A percentile compares a stretch with the other conserved stretches of the same genome.
These are phyloP conservation scores for Ligustrum vulgare DNA, from an alignment of 257 asterid genomes.

Conservation along the genomic window DNA sequence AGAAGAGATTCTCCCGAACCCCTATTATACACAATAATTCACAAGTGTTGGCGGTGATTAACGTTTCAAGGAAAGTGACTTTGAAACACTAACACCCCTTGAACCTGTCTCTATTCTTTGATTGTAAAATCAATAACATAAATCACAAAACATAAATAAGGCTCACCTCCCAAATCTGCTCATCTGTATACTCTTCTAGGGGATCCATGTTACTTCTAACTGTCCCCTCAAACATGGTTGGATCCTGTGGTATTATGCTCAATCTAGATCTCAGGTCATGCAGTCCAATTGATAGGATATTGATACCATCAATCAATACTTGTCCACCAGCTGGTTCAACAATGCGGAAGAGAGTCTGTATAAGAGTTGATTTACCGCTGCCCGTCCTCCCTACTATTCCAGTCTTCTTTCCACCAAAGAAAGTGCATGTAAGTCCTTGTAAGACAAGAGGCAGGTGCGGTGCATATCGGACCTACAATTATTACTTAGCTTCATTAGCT, in stretches of 20 bases:
- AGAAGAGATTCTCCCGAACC: neutral
- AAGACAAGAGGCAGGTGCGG: constrained; percentile 91
- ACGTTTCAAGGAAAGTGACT: constrained; percentile 25
- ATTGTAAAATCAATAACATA: neutral
- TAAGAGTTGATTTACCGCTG: constrained; percentile 32
- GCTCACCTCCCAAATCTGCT: constrained; percentile 79
- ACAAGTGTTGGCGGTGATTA: neutral
- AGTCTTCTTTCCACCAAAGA: constrained; percentile 25
- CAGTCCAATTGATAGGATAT: constrained; percentile 64
- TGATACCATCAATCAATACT: constrained; percentile 62
- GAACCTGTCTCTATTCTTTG: neutral
- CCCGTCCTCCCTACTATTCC: constrained; percentile 35
- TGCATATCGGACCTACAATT: constrained; percentile 72
- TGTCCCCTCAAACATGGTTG: constrained; percentile 31
- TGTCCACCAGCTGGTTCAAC: constrained; percentile 53
- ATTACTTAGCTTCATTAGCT: neutral
- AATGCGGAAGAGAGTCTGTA: constrained; percentile 27
- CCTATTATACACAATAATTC: neutral
- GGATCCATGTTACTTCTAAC: constrained; percentile 55
- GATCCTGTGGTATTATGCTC: constrained; percentile 39
- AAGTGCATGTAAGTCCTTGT: constrained; percentile 58
- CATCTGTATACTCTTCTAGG: constrained; percentile 50
- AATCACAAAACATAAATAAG: neutral
- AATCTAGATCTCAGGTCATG: constrained; percentile 78
- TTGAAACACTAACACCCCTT: neutral